Evolutionary conservation across 768 basidiomycete species (phyloP), one percentile per base, ranked within the genome.

Genomic region (Termitomyces sp.): DNA sequence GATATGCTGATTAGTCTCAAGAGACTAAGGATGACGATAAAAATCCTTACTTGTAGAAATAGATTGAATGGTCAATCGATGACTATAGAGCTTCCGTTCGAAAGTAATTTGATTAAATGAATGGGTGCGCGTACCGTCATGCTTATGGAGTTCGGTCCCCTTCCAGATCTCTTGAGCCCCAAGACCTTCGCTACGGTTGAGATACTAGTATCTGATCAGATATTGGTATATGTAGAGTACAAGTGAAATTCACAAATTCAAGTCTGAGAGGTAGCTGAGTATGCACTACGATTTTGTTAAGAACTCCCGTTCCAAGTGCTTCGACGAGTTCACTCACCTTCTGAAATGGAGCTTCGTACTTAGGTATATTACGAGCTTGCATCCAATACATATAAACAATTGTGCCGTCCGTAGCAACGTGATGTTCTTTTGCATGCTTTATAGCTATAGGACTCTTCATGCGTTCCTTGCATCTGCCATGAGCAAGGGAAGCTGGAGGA

Each of bases 41-140:
- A 42, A 17, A 34, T 16, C 63, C 81, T 65, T 67, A 88, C 89
- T 80, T 77, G 62, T 91, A 93, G 68, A 85, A 93, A 74, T 80
- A 88, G 56, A 94, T 84, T 35, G 86, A 77, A 70, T 94, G 91
- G 68, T 92, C 89, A 40, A 92, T 69, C 3, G 85, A 84, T 17
- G 87, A 87, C 85, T 88, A 58, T 40, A 47, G 30, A 16, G 27
- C 43, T 17, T 32, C 5, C 48, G 27, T 32, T 50, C 55, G 55
- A 59, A 42, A 47, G 55, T 21, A 46, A 47, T 37, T 28, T 40
- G 14, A 25, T 50, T n/a, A 11, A 42, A 39, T 12, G 23, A n/a
- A 37, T 54, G 12, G 2, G 16, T 9, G 51, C 43, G 71, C 84
- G 66, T 64, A 88, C 88, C 57, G 73, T 76, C 89, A 91, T 90